Evolutionary conservation across 176 grass and related monocot genomes (phyloP).

Genomic region (Poa pratensis): DNA sequence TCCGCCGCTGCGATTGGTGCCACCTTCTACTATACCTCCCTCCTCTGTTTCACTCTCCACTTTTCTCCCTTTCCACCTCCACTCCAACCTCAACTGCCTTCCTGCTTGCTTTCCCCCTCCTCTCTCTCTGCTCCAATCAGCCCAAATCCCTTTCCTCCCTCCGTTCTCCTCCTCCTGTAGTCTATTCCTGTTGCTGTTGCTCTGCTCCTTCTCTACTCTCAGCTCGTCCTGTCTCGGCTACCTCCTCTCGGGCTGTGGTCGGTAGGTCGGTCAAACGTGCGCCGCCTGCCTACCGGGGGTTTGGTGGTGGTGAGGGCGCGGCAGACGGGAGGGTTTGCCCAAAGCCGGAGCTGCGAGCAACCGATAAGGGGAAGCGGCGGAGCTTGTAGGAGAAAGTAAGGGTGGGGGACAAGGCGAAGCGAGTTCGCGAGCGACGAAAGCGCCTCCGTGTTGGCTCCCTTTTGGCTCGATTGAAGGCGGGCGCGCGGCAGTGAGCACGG

Average conservation of each 20-base stretch:
- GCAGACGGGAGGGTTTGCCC: not conserved
- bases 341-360: not conserved
- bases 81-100: not conserved
- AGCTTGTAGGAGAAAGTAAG: not conserved
- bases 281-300: constrained; percentile 2
- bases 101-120: constrained; percentile 16
- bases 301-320: constrained; percentile 32
- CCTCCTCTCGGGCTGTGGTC: not conserved
- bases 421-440: not conserved
- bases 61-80: constrained; percentile 47
- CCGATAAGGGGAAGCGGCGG: not conserved
- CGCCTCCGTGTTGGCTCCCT: not conserved
- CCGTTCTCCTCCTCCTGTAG: not conserved
- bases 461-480: constrained; percentile 3
- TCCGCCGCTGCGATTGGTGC: constrained; percentile 59
- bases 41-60: not conserved
- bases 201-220: not conserved
- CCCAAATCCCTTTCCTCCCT: constrained; percentile 33
- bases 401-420: not conserved
- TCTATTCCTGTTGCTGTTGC: constrained; percentile 20
- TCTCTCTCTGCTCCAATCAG: constrained; percentile 41
- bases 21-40: not conserved
- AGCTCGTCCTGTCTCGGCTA: not conserved
- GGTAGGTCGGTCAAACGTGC: constrained; percentile 18
- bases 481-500: not conserved